Evolutionary conservation across 1,284 basidiomycete species (phyloP).

Genomic region (Coniophora puteana): DNA sequence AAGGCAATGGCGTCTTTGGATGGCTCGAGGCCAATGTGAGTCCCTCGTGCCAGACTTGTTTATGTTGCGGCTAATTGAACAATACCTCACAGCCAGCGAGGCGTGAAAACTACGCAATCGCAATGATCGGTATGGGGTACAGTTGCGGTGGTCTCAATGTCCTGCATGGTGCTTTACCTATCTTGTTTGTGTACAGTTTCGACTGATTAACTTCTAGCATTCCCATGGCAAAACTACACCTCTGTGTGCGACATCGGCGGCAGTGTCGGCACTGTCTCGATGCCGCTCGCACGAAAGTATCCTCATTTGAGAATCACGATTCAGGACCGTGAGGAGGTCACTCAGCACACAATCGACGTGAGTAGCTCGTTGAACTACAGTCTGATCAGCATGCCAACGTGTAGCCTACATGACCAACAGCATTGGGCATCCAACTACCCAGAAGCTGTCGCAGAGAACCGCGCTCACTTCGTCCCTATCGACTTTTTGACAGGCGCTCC

Average conservation of each 20-base stretch:
- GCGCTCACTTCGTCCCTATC: not conserved
- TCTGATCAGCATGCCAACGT: not conserved
- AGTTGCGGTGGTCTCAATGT: slow-evolving; percentile 18
- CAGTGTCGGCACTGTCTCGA: slow-evolving; percentile 1
- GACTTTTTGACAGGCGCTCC: not conserved
- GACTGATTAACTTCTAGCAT: not conserved
- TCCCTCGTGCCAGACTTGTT: not conserved
- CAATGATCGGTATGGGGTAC: slow-evolving; percentile 18
- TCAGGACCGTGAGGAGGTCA: slow-evolving; percentile 1
- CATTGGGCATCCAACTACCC: not conserved
- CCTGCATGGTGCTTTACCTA: slow-evolving; percentile 19
- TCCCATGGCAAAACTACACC: slow-evolving; percentile 3
- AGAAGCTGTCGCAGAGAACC: not conserved
- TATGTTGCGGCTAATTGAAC: slow-evolving; percentile 4
- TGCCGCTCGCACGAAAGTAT: slow-evolving; percentile 1
- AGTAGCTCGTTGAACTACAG: not conserved
- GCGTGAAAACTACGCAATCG: slow-evolving; percentile 18
- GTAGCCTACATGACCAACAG: not conserved
- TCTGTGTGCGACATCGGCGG: slow-evolving; percentile 2
- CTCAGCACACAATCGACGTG: not conserved
- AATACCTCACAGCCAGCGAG: slow-evolving; percentile 13
- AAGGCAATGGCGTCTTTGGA: slow-evolving; percentile 19
- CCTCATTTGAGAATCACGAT: not conserved
- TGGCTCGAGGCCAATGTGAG: slow-evolving; percentile 20
- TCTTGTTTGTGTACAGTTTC: not conserved